Base-by-base conservation (phyloP, 2,329 filamentous ascomycete species). In the Myriosclerotinia scirpicola region DNA sequence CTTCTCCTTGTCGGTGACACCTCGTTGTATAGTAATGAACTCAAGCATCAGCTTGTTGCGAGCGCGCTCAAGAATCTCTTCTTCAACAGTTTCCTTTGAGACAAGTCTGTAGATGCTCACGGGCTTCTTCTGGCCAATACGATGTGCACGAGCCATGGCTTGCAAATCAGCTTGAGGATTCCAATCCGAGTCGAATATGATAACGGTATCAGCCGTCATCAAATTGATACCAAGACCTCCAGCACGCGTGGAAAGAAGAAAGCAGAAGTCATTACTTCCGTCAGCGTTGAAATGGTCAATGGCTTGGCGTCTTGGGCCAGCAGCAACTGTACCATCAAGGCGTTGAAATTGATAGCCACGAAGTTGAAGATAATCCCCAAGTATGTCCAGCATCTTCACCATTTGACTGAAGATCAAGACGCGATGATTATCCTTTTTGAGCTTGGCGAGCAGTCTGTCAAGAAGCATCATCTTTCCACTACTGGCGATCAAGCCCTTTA, bases 401-500 rank as follows among this genome's bases (percentile, higher is more conserved):
- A 99, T 99, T 77, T 99, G 95, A 77, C 94, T 98, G 82, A 99
- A 99, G 71, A 99, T 98, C 70, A 99, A 81, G 15, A 99, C 96
- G 65, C 95, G 91, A 78, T 99, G 95, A 58, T 92, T 92, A 75
- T 99, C 95, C 72, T 90, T 91, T 78, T 90, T 97, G 71, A 99
- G 81, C 79, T 99, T 99, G 7, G 90, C 90, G 14, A 99, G 84
- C n/a, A 99, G 87, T 76, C 93, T 92, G 74, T 99, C 95, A 9
- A 99, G 86, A 59, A 99, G 84, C 93, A 98, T 98, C 95, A 99
- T 97, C 81, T 99, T 99, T 73, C 96, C 96, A 79, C 95, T 99
- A 76, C 93, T 97, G 5, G 93, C 94, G 75, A 99, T 96, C 68
- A 99, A 85, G 26, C 91, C 91, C 76, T 96, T 95, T 73, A 99